These are phyloP conservation scores for Pyracantha coccinea DNA, from an alignment of 331 rosid species.

Conservation along the genomic window DNA sequence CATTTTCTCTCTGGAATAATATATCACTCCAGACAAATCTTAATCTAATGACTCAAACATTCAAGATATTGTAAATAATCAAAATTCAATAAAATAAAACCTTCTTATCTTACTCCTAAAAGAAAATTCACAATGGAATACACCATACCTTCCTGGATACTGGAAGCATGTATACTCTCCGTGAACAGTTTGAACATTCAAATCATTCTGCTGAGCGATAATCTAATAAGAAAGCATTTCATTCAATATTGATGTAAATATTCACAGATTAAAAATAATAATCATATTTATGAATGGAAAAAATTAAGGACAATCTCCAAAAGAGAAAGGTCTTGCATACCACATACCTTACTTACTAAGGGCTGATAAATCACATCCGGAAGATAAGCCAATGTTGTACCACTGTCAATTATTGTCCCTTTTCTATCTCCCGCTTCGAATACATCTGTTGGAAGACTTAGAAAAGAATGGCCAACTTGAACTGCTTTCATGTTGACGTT, in stretches of 20 bases:
- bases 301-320: background rate
- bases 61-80: background rate
- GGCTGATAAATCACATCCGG: conserved; percentile 80
- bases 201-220: conserved; percentile 58
- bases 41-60: background rate
- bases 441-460: conserved; percentile 48
- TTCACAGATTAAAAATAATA: background rate
- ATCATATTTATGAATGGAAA: background rate
- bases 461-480: conserved; percentile 62
- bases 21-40: background rate
- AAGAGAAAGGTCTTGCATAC: conserved; percentile 1
- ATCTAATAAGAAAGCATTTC: conserved; percentile 37
- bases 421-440: conserved; percentile 55
- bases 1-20: background rate
- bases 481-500: conserved; percentile 88
- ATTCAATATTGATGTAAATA: background rate
- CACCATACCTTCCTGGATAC: conserved; percentile 67
- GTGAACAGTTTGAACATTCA: conserved; percentile 66
- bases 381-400: conserved; percentile 98
- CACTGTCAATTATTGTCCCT: conserved; percentile 96
- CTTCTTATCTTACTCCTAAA: background rate
- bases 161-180: conserved; percentile 93
- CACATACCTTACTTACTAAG: conserved; percentile 57
- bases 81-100: background rate
- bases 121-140: conserved; percentile 6